Percentiles rank a stretch among this genome's conserved stretches.
Conservation (phyloP, 257 asterid species). For the Solanum virginianum region DNA sequence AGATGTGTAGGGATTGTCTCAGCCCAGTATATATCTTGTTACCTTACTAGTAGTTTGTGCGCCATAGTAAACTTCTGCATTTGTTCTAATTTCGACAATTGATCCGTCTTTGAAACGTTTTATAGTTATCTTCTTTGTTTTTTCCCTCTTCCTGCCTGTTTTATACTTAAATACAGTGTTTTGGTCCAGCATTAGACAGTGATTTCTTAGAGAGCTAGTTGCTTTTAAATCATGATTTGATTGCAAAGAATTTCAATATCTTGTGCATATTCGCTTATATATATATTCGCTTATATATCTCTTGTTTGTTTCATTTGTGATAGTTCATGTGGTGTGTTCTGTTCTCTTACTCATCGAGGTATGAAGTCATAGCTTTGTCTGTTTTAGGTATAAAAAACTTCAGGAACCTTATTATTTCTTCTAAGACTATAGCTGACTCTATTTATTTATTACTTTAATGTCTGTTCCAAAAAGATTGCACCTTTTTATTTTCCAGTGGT, state of each 20-base stretch:
- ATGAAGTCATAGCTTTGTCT: background rate
- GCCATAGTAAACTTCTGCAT: background rate
- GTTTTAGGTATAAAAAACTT: background rate
- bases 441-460: background rate
- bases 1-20: background rate
- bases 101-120: background rate
- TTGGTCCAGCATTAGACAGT: background rate
- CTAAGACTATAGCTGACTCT: background rate
- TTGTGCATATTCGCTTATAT: background rate
- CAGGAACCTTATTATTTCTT: background rate
- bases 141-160: background rate
- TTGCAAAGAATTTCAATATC: background rate
- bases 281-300: background rate
- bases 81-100: background rate
- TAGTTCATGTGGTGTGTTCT: background rate
- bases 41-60: background rate
- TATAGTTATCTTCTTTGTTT: background rate
- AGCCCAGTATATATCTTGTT: background rate
- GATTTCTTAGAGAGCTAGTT: background rate
- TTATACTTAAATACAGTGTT: background rate
- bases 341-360: background rate
- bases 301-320: background rate
- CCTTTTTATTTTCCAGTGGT: background rate
- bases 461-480: background rate
- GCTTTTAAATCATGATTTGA: background rate